Conservation (phyloP, 257 asterid genomes). For the Primulina tabacum region DNA sequence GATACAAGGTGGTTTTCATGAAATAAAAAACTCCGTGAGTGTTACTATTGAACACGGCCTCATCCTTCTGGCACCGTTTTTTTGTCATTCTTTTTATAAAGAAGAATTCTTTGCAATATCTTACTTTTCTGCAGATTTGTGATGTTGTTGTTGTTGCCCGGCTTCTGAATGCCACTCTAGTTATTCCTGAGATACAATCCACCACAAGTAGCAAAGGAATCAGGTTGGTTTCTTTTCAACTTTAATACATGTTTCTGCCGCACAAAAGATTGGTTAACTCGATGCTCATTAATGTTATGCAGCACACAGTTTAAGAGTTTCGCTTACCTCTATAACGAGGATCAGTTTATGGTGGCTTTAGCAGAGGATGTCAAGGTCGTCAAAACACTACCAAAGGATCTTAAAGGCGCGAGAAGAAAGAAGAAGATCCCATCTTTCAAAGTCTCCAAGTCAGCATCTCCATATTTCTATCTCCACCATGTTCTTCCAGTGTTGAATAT, state of each 20-base stretch:
- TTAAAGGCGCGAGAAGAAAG: slow-evolving; percentile 93
- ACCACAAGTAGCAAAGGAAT: slow-evolving; percentile 97
- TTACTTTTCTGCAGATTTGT: slow-evolving; percentile 54
- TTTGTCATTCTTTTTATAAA: neutral
- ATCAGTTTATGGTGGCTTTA: slow-evolving; percentile 74
- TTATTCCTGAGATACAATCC: slow-evolving; percentile 93
- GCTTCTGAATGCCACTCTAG: slow-evolving; percentile 88
- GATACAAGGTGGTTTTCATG: slow-evolving; percentile 95
- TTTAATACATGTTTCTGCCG: neutral
- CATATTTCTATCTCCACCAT: slow-evolving; percentile 79
- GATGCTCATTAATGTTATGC: slow-evolving; percentile 30
- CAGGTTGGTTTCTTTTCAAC: slow-evolving; percentile 45
- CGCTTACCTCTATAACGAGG: slow-evolving; percentile 90
- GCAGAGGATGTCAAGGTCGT: slow-evolving; percentile 73
- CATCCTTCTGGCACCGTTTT: neutral
- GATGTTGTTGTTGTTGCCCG: slow-evolving; percentile 91
- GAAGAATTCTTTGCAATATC: slow-evolving; percentile 19
- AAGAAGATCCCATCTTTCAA: slow-evolving; percentile 92
- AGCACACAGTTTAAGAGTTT: slow-evolving; percentile 98
- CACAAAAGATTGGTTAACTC: neutral
- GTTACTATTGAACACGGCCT: neutral
- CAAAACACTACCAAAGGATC: slow-evolving; percentile 82
- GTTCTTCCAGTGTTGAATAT: slow-evolving; percentile 75
- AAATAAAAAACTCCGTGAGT: slow-evolving; percentile 90
- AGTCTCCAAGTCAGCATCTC: slow-evolving; percentile 64